Evolutionary conservation across 352 stramenopile species (phyloP).

Genomic region (Globisporangium heterothallicum): DNA sequence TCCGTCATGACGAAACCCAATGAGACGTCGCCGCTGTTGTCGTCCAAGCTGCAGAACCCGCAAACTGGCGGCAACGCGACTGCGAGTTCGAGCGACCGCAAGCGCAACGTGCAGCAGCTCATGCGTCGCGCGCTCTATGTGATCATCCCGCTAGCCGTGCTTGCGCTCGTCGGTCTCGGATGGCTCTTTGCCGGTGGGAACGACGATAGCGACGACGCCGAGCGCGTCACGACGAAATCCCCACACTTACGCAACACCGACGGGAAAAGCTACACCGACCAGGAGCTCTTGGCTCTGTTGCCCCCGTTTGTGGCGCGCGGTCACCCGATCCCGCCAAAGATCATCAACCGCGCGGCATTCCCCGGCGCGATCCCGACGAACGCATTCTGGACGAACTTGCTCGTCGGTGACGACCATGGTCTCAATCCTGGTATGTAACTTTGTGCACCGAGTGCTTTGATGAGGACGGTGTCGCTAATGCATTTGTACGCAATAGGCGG

Average conservation of each 20-base stretch:
- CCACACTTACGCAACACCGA: background rate
- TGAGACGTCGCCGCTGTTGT: conserved; percentile 56
- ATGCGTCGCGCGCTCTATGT: conserved; percentile 48
- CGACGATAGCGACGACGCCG: conserved; percentile 8
- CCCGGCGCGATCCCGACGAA: conserved; percentile 73
- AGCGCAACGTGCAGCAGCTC: conserved; percentile 11
- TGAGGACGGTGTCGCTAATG: background rate
- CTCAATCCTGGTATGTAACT: conserved; percentile 39
- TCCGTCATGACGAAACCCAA: conserved; percentile 16
- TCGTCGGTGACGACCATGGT: conserved; percentile 70
- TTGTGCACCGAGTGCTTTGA: background rate
- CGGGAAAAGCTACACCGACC: conserved; percentile 21
- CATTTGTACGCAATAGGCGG: conserved; percentile 17
- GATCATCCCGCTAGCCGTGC: conserved; percentile 41
- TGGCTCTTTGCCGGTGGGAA: conserved; percentile 26
- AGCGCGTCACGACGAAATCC: conserved; percentile 8
- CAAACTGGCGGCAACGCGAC: too few relatives aligned
- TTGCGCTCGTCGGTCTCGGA: conserved; percentile 44
- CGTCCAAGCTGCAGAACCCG: conserved; percentile 13
- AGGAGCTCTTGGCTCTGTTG: conserved; percentile 45
- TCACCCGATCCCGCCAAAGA: conserved; percentile 56
- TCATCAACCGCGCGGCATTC: conserved; percentile 42
- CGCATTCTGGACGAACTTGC: conserved; percentile 87
- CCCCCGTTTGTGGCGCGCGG: conserved; percentile 49
- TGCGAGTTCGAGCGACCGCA: background rate